Percentiles rank a stretch among this genome's conserved stretches.
Conservation (phyloP, 805 yeast genomes). For the Yarrowia divulgata region DNA sequence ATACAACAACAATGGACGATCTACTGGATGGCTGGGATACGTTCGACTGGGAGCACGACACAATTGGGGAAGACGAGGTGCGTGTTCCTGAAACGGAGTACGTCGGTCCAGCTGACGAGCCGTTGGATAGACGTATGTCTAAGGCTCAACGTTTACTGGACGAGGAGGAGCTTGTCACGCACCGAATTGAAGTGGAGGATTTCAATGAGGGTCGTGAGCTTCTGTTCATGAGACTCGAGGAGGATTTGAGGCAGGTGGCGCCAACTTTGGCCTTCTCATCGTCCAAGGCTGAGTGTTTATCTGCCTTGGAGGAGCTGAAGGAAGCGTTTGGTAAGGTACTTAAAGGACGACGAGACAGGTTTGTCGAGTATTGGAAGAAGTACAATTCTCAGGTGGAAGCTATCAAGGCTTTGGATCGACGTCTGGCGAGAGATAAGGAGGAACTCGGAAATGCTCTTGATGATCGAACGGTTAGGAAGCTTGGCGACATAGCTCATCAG, state of each 20-base stretch:
- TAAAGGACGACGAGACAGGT: background rate
- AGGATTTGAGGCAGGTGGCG: too few relatives aligned
- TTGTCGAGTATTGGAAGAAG: background rate
- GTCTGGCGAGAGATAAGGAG: too few relatives aligned
- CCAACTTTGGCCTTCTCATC: background rate
- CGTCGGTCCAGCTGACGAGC: background rate
- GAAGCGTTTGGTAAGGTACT: background rate
- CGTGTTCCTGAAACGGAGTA: background rate
- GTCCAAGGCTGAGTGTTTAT: background rate
- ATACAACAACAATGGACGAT: background rate
- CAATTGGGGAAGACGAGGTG: background rate
- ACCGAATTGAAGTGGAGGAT: too few relatives aligned
- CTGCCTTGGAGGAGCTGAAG: background rate
- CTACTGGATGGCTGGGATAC: background rate
- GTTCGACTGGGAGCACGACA: background rate
- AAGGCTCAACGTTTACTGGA: too few relatives aligned
- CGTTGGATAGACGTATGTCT: too few relatives aligned
- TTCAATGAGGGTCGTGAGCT: too few relatives aligned
- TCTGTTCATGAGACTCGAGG: too few relatives aligned
- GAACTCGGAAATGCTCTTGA: too few relatives aligned
- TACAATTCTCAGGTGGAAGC: background rate
- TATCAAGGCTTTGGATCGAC: too few relatives aligned
- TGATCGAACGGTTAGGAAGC: too few relatives aligned
- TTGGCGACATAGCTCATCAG: too few relatives aligned
- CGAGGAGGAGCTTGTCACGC: too few relatives aligned